Conservation (phyloP, 805 yeast species). For the Candida silvicultrix region DNA sequence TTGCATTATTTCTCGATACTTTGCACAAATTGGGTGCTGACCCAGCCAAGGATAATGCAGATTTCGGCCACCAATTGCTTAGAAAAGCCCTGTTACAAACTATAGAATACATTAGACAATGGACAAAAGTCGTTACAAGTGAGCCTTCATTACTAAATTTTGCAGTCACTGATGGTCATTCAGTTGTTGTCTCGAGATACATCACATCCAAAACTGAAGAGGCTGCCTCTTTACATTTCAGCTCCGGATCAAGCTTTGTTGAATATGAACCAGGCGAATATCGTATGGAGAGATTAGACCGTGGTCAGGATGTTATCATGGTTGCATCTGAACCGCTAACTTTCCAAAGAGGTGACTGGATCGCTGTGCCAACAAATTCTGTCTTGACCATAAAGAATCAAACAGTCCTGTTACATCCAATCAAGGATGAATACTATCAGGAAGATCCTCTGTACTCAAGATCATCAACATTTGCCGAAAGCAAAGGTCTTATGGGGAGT, state of each 20-base stretch:
- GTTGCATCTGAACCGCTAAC: slow-evolving; percentile 96
- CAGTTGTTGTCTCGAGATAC: slow-evolving; percentile 82
- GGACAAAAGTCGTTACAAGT: slow-evolving; percentile 59
- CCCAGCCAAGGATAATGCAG: slow-evolving; percentile 41
- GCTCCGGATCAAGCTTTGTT: slow-evolving; percentile 86
- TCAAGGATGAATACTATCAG: slow-evolving; percentile 82
- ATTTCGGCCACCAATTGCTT: slow-evolving; percentile 49
- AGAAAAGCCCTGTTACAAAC: slow-evolving; percentile 68
- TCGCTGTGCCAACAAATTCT: slow-evolving; percentile 92
- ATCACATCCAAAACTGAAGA: slow-evolving; percentile 87
- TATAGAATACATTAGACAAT: slow-evolving; percentile 66
- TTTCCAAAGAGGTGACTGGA: slow-evolving; percentile 96
- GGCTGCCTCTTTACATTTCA: slow-evolving; percentile 93
- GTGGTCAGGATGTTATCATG: slow-evolving; percentile 93
- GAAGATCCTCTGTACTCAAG: slow-evolving; percentile 62
- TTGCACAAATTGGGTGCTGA: slow-evolving; percentile 70
- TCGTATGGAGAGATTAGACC: slow-evolving; percentile 87
- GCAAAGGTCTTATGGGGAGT: slow-evolving; percentile 90
- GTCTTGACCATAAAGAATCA: slow-evolving; percentile 74
- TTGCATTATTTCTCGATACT: slow-evolving; percentile 80
- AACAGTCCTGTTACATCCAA: slow-evolving; percentile 87
- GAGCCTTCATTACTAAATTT: slow-evolving; percentile 88
- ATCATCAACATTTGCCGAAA: slow-evolving; percentile 76
- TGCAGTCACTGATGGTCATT: slow-evolving; percentile 90
- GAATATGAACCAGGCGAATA: slow-evolving; percentile 91